Base-by-base conservation (phyloP, 202 grass and related monocot species). In the Bolboschoenoplectus hybrid region DNA sequence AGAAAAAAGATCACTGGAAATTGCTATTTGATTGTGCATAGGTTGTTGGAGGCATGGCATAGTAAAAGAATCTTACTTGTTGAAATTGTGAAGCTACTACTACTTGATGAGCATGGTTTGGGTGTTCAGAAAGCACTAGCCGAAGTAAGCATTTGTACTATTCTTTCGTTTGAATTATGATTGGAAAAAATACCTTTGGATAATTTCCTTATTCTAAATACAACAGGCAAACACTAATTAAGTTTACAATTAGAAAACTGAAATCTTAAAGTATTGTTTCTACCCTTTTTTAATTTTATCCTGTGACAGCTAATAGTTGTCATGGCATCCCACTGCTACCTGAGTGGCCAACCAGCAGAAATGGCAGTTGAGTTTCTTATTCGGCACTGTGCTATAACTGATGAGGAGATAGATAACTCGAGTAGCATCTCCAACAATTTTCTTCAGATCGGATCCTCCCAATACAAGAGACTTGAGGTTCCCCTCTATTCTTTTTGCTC, bases 1-100 rank as follows among this genome's bases (percentile, higher is more conserved):
- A 72, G 47, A 67, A 35, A 67, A 35, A 75, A 57, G n/a, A 38
- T 77, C 2, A 79, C 19, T 14, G 34, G 74, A 78, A 57, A 51
- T 56, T 78, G 32, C 49, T 57, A 56, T 78, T 40, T 57, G 9
- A 17, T 40, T 51, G 26, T 76, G 36, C 84, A 36, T 64, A 98
- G 95, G 88, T 86, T 98, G 82, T 91, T 98, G 93, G 95, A 98
- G 92, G 88, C 93, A 86, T 98, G 95, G 95, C 93, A 98, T 86
- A 89, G 69, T 66, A 95, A 95, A 89, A 89, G 91, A 87, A 69
- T 84, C 47, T 84, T 76, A 65, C 89, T 98, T 68, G 90, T 98
- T 86, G 95, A 98, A 89, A 90, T 98, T 57, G 79, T 98, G 81
- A 98, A 91, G 86, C 89, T 91, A 49, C 84, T 98, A 80, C 46